These are phyloP conservation scores for Penicillium riverlandense DNA, from an alignment of 495 filamentous ascomycete species.

Conservation along the genomic window DNA sequence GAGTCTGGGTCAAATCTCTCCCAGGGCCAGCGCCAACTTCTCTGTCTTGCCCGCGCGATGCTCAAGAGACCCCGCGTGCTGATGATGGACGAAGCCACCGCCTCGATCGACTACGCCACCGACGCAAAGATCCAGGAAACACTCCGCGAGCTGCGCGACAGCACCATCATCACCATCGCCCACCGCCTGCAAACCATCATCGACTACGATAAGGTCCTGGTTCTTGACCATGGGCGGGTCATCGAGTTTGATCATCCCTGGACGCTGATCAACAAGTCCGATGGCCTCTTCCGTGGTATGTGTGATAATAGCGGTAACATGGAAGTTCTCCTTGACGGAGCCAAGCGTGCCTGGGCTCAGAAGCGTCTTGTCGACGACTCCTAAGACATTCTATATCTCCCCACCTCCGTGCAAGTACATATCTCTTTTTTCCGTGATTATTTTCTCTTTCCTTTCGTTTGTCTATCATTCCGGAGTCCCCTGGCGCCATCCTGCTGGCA, in stretches of 20 bases:
- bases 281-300: constrained; percentile 78
- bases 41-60: constrained; percentile 90
- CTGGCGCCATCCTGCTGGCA: too few relatives aligned
- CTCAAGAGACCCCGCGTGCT: constrained; percentile 88
- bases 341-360: constrained; percentile 62
- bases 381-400: constrained; percentile 7
- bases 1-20: constrained; percentile 96
- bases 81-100: constrained; percentile 98
- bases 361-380: constrained; percentile 48
- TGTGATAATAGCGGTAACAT: constrained; percentile 92
- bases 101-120: constrained; percentile 94
- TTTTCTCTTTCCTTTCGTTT: too few relatives aligned
- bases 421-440: too few relatives aligned
- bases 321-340: constrained; percentile 60
- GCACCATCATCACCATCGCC: constrained; percentile 97
- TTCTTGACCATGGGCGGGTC: constrained; percentile 83
- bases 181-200: constrained; percentile 94
- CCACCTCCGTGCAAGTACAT: neutral
- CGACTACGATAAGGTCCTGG: constrained; percentile 97
- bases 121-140: constrained; percentile 95
- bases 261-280: constrained; percentile 60
- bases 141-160: constrained; percentile 73
- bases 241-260: constrained; percentile 86
- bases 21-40: constrained; percentile 90
- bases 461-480: too few relatives aligned